Evolutionary conservation across 2,329 filamentous ascomycete genomes (phyloP).

Genomic region (Corynespora cassiicola): DNA sequence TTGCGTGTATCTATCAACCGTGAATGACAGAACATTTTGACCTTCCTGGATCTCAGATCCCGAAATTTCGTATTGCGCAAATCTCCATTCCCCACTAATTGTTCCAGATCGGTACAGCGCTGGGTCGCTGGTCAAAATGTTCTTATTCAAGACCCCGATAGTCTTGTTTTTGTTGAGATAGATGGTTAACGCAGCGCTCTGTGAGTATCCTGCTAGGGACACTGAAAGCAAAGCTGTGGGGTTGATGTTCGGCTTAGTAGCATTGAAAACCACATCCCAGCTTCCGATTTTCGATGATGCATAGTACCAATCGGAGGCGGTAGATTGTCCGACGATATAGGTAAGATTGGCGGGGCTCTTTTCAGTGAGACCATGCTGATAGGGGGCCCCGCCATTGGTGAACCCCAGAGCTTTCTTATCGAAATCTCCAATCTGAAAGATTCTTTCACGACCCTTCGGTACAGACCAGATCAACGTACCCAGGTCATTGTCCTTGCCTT

Average conservation of each 20-base stretch:
- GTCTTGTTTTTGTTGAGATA: constrained; percentile 39
- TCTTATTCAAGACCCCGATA: constrained; percentile 45
- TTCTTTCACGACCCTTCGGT: constrained; percentile 34
- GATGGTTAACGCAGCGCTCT: constrained; percentile 42
- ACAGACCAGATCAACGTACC: constrained; percentile 46
- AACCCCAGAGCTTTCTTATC: constrained; percentile 53
- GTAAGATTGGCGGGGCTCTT: constrained; percentile 51
- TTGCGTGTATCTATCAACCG: constrained; percentile 31
- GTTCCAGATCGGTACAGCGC: constrained; percentile 51
- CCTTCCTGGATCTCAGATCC: constrained; percentile 27
- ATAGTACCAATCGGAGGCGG: constrained; percentile 52
- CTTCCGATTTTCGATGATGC: constrained; percentile 42
- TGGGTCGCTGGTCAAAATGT: constrained; percentile 25
- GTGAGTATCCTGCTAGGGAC: constrained; percentile 49
- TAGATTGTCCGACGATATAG: constrained; percentile 45
- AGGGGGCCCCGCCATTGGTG: constrained; percentile 47
- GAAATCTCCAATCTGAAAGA: constrained; percentile 55
- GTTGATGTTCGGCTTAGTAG: constrained; percentile 34
- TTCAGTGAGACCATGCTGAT: constrained; percentile 49
- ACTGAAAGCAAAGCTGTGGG: constrained; percentile 41
- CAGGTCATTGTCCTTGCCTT: constrained; percentile 36
- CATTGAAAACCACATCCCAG: constrained; percentile 25
- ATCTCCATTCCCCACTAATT: constrained; percentile 52
- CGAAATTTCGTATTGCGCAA: constrained; percentile 45
- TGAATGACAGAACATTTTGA: constrained; percentile 38